phyloP scores from a whole-genome alignment of 2,329 filamentous ascomycete species.

The Trichoderma polysporum region DNA sequence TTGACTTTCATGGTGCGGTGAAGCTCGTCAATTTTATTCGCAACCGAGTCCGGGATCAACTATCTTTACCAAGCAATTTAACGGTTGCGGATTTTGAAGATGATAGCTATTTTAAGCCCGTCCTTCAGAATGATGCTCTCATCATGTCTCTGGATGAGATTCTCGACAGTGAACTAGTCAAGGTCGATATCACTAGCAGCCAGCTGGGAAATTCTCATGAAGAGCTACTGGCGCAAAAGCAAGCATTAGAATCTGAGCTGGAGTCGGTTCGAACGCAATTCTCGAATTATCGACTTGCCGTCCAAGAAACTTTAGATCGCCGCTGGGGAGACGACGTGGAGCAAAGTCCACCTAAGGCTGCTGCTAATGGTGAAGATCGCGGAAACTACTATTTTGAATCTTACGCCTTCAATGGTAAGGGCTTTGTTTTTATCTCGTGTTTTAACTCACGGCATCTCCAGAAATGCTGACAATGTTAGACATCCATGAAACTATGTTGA shows the following conservation, averaged over 20 bases:
- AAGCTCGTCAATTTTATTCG: slow-evolving; percentile 73
- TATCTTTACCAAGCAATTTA: slow-evolving; percentile 56
- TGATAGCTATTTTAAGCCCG: slow-evolving; percentile 79
- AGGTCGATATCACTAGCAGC: slow-evolving; percentile 27
- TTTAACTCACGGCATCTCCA: background rate
- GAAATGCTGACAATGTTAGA: slow-evolving; percentile 46
- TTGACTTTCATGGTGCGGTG: slow-evolving; percentile 73
- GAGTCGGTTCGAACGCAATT: slow-evolving; percentile 61
- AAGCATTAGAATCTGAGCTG: slow-evolving; percentile 60
- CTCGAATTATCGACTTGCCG: slow-evolving; percentile 62
- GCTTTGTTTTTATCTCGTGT: too few relatives aligned
- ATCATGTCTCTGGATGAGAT: slow-evolving; percentile 82
- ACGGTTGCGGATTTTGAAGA: slow-evolving; percentile 65
- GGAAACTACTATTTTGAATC: slow-evolving; percentile 59
- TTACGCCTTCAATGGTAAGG: slow-evolving; percentile 58
- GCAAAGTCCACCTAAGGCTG: slow-evolving; percentile 29
- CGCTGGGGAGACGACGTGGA: slow-evolving; percentile 61
- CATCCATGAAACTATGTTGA: slow-evolving; percentile 95
- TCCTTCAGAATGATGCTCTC: slow-evolving; percentile 84
- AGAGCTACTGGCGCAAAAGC: slow-evolving; percentile 50
- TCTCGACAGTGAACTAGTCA: slow-evolving; percentile 50
- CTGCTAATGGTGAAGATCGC: slow-evolving; percentile 32
- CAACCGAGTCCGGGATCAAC: slow-evolving; percentile 44
- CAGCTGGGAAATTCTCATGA: slow-evolving; percentile 30
- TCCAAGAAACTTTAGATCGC: slow-evolving; percentile 65